These are phyloP conservation scores for Phytophthora ohioensis DNA, from an alignment of 352 stramenopile species.

Conservation along the genomic window DNA sequence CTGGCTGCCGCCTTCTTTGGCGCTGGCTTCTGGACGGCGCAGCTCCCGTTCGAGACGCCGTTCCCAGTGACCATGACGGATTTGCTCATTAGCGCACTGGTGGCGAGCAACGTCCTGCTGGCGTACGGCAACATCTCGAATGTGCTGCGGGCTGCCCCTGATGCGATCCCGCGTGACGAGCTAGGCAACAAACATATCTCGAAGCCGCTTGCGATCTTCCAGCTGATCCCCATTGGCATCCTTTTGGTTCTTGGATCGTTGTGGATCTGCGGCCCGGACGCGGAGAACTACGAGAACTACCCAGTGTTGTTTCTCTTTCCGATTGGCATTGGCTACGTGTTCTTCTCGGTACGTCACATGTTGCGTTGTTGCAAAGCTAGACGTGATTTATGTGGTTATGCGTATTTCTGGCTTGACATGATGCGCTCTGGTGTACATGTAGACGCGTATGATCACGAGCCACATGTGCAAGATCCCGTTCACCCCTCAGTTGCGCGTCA, in stretches of 20 bases:
- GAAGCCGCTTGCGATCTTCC: conserved; percentile 78
- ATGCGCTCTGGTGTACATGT: conserved; percentile 9
- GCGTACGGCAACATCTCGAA: conserved; percentile 80
- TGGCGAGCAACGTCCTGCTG: conserved; percentile 83
- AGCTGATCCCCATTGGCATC: conserved; percentile 77
- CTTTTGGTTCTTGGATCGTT: conserved; percentile 66
- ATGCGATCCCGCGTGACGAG: conserved; percentile 69
- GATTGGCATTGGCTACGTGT: conserved; percentile 85
- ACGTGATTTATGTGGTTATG: too few relatives aligned
- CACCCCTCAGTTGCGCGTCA: conserved; percentile 80
- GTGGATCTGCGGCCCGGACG: conserved; percentile 79
- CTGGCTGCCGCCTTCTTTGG: conserved; percentile 68
- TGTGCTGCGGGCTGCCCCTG: conserved; percentile 63
- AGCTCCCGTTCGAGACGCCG: conserved; percentile 37
- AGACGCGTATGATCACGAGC: conserved; percentile 91
- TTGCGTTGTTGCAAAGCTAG: not conserved
- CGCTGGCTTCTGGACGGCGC: conserved; percentile 58
- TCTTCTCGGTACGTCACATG: conserved; percentile 73
- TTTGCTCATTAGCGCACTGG: conserved; percentile 60
- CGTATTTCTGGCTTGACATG: not conserved
- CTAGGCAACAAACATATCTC: conserved; percentile 88
- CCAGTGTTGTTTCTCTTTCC: conserved; percentile 82
- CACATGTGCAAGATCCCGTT: conserved; percentile 93
- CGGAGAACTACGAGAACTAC: conserved; percentile 69
- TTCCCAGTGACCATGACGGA: conserved; percentile 56